Conservation (phyloP, 1,284 basidiomycete genomes). For the Cystobasidiaceae sp. region DNA sequence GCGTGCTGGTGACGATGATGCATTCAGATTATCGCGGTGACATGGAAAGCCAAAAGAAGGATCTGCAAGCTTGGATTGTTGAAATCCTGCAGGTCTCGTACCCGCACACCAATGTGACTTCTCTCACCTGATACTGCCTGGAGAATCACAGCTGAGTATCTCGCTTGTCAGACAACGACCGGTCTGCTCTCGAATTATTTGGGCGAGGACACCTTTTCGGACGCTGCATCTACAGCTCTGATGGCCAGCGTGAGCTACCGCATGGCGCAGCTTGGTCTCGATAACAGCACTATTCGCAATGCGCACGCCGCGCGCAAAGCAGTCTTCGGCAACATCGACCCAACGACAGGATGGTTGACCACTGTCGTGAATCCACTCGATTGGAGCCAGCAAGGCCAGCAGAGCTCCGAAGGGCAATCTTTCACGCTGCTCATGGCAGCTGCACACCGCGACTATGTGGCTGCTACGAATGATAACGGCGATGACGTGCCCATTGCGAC, state of each 20-base stretch:
- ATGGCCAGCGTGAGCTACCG: slow-evolving; percentile 72
- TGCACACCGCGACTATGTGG: slow-evolving; percentile 58
- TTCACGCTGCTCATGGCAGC: slow-evolving; percentile 65
- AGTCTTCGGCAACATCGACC: slow-evolving; percentile 40
- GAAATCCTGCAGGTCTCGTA: slow-evolving; percentile 58
- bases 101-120: slow-evolving; percentile 2
- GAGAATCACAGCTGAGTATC: neutral
- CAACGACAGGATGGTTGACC: slow-evolving; percentile 57
- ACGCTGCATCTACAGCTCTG: slow-evolving; percentile 67
- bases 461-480: slow-evolving; percentile 3
- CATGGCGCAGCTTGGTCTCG: slow-evolving; percentile 55
- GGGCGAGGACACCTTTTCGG: slow-evolving; percentile 61
- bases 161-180: slow-evolving; percentile 40
- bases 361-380: slow-evolving; percentile 66
- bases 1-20: slow-evolving; percentile 67
- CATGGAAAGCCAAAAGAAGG: slow-evolving; percentile 56
- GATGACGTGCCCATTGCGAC: slow-evolving; percentile 5
- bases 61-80: slow-evolving; percentile 49
- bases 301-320: slow-evolving; percentile 33
- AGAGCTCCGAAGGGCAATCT: slow-evolving; percentile 60
- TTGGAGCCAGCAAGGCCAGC: slow-evolving; percentile 52
- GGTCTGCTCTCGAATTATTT: slow-evolving; percentile 66
- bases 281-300: slow-evolving; percentile 54
- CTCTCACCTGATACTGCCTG: neutral
- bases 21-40: slow-evolving; percentile 54